phyloP scores from a whole-genome alignment of 2,329 filamentous ascomycete genomes.

The Arthrobotrys pseudoclavata region DNA sequence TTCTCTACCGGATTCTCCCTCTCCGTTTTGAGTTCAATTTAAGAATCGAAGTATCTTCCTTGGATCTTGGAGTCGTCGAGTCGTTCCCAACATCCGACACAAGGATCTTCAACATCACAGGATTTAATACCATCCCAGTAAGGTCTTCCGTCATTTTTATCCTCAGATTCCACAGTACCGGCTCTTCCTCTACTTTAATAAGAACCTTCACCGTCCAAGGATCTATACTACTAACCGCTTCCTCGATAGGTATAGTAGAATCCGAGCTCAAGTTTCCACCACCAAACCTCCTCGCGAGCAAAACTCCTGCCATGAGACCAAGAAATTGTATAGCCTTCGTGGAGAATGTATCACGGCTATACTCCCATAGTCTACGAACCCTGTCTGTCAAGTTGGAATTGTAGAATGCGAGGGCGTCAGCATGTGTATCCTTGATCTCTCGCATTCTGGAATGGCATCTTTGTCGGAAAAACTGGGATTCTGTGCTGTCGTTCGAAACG shows the following conservation, averaged over 20 bases:
- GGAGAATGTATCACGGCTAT: constrained; percentile 12
- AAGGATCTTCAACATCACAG: constrained; percentile 18
- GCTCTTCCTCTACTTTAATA: constrained; percentile 1
- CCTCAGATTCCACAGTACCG: constrained; percentile 23
- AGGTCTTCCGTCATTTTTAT: constrained; percentile 11
- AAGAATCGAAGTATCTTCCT: no score
- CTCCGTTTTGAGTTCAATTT: no score
- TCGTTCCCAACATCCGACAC: background rate
- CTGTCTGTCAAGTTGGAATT: constrained; percentile 7
- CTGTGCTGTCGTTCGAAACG: background rate
- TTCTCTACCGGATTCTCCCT: background rate
- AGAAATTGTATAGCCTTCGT: constrained; percentile 18
- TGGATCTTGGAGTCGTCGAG: background rate
- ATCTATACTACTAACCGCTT: background rate
- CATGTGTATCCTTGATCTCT: background rate
- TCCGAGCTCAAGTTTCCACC: background rate
- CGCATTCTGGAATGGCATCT: constrained; percentile 2
- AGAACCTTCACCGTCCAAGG: background rate
- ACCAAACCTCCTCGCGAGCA: constrained; percentile 10
- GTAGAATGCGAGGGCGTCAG: constrained; percentile 9
- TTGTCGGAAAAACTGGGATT: background rate
- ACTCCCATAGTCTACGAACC: constrained; percentile 24
- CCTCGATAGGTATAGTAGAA: background rate
- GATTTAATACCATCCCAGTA: background rate
- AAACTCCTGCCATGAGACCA: constrained; percentile 18